Base-by-base conservation (phyloP, 192 early-diverging fungal species). In the Coemansia sp. region DNA sequence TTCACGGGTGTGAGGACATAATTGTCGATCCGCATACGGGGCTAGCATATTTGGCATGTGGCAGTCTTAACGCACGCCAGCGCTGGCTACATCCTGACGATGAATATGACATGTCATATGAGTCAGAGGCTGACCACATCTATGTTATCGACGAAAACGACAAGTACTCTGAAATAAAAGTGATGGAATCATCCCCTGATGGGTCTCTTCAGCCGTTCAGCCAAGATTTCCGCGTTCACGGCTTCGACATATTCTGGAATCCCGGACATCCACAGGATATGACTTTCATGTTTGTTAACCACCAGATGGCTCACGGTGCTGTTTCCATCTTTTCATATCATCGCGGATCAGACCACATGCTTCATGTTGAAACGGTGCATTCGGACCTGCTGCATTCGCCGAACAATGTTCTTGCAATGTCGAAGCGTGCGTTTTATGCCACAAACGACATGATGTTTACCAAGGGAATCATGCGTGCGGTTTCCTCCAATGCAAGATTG, bases 1-100 rank as follows among this genome's bases (percentile, higher is more conserved):
- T 81, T 15, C 70, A 85, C 9, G 84, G 84, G 5, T 89, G 88
- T 36, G 88, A 89, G 66, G 88, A 89, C 52, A 81, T 89, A 39
- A 62, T 76, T 48, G 72, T 89, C 15, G 86, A 87, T 63, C 83
- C 79, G n/a, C 52, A 67, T 4, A 83, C 86, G 8, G 86, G 88
- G 2, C 60, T 84, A 18, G 88, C 86, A 5, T 89, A 86, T 59
- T 72, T 85, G 4, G 69, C 88, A 36, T 89, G 88, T 61, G 85
- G 85, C 21, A 67, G 67, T 39, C 61, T 83, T 9, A 56, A 73
- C 18, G 14, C 71, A 4, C 82, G 87, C 12, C 85, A 81, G 73
- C 65, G 39, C 33, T 86, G 84, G 85, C 75, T 68, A 20, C 77
- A 81, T 48, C 86, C 88, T 7, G 69, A 78, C 45, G 73, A 62